Evolutionary conservation across 2,329 filamentous ascomycete genomes (phyloP).

Genomic region (Aspergillus ibericus): DNA sequence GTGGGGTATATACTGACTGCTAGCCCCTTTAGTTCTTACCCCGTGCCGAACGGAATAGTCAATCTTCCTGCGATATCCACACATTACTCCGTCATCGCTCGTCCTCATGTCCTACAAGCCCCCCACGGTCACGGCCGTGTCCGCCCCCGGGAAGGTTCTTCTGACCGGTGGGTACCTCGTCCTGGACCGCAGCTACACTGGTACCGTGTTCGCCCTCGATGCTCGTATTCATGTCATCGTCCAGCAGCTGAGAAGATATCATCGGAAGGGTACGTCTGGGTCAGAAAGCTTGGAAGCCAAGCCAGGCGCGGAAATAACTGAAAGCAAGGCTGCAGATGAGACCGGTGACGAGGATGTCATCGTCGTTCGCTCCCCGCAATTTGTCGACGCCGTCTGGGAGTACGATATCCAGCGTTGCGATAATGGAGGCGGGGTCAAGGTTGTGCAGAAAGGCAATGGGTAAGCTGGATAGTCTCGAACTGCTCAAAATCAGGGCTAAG

Average conservation of each 20-base stretch:
- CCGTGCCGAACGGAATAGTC: background rate
- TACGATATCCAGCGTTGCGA: constrained; percentile 74
- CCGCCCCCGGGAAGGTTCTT: constrained; percentile 93
- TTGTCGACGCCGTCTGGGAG: constrained; percentile 80
- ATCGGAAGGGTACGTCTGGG: constrained; percentile 17
- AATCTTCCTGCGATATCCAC: background rate
- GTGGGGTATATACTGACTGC: background rate
- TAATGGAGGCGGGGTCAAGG: constrained; percentile 74
- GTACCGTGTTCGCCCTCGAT: constrained; percentile 65
- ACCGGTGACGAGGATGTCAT: constrained; percentile 69
- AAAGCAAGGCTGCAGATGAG: constrained; percentile 45
- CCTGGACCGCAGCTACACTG: constrained; percentile 82
- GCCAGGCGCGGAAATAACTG: background rate
- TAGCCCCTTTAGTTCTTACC: background rate
- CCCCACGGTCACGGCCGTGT: constrained; percentile 59
- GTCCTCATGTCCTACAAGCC: constrained; percentile 18
- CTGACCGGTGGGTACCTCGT: constrained; percentile 94
- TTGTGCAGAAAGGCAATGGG: constrained; percentile 62
- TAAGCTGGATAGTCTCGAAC: constrained; percentile 20
- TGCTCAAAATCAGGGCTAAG: constrained; percentile 4
- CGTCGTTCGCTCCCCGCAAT: constrained; percentile 88
- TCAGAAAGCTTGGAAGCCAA: constrained; percentile 8
- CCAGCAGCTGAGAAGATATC: constrained; percentile 50
- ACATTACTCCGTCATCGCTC: background rate
- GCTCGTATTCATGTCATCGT: constrained; percentile 64